Base-by-base conservation (phyloP, 345 rosid genomes). In the Salix arbutifolia region DNA sequence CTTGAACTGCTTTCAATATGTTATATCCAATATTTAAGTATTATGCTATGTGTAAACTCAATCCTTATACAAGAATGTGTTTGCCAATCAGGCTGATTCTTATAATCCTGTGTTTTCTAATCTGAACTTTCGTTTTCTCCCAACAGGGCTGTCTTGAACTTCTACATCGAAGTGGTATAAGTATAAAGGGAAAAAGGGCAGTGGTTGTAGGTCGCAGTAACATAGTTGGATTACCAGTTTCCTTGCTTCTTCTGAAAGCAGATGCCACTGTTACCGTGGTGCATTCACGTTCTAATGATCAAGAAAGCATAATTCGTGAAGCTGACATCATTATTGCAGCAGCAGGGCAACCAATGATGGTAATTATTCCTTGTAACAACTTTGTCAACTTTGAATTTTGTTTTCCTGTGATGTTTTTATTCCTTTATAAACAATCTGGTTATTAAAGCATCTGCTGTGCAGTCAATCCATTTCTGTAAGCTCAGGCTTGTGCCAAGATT, bases 241-340 rank as follows among this genome's bases (percentile, higher is more conserved):
- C 97, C 8, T 82, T 95, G 77, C 82, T 93, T 69, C 87, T 95
- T 82, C 90, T 92, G 67, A 95, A 93, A 83, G 97, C 96, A 9
- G 99, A 93, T 90, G 97, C 99, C 67, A 93, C 97, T 6, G 96
- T 95, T 40, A 85, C 90, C 13, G 74, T 78, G 17, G 99, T 91
- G 72, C 99, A 93, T 84, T 95, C 97, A 13, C 86, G 74, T 76
- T 75, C 99, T 17, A 84, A 70, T n/a, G 84, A 91, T 77, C 95
- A 90, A 23, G 97, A 88, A 83, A 76, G 72, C 23, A 78, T 91
- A 79, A 79, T 93, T 69, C 86, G 87, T 25, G 96, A 89, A 86
- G 99, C 99, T 75, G 99, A 95, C 84, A 93, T 95, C 13, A 67
- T 95, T 75, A 89, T 95, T 70, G 97, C 97, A 61, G 99, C 99